Evolutionary conservation across 2,329 filamentous ascomycete genomes (phyloP).

Genomic region (Ustulina deusta): DNA sequence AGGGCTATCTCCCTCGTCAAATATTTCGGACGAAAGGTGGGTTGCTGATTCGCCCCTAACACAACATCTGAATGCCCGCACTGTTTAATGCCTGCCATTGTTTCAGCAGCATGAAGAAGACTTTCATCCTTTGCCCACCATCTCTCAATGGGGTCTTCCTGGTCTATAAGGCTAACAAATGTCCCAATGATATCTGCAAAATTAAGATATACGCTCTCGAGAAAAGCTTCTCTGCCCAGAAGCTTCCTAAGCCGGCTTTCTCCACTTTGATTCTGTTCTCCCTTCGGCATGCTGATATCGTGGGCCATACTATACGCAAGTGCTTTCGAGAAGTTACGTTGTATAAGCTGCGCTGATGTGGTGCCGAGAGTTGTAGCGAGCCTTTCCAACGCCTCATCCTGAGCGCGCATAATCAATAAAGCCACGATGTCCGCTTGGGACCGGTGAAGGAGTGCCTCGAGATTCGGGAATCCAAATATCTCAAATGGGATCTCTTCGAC

Average conservation of each 20-base stretch:
- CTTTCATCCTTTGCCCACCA: slow-evolving; percentile 70
- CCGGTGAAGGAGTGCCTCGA: slow-evolving; percentile 76
- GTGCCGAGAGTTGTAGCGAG: slow-evolving; percentile 70
- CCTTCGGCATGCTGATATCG: slow-evolving; percentile 68
- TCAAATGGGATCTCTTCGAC: slow-evolving; percentile 81
- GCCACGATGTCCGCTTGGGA: slow-evolving; percentile 82
- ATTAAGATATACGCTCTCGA: slow-evolving; percentile 71
- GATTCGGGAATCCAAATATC: slow-evolving; percentile 82
- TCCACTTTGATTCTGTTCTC: slow-evolving; percentile 62
- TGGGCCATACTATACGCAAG: slow-evolving; percentile 87
- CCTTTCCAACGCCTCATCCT: slow-evolving; percentile 70
- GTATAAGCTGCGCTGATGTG: slow-evolving; percentile 69
- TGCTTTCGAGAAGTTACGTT: slow-evolving; percentile 78
- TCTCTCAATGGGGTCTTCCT: slow-evolving; percentile 79
- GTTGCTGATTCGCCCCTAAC: slow-evolving; percentile 85
- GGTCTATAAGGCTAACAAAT: slow-evolving; percentile 81
- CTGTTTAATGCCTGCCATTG: slow-evolving; percentile 75
- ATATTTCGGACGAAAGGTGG: slow-evolving; percentile 83
- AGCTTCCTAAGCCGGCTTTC: slow-evolving; percentile 76
- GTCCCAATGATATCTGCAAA: slow-evolving; percentile 82
- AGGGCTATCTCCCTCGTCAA: slow-evolving; percentile 80
- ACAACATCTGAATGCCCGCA: slow-evolving; percentile 73
- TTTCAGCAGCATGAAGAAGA: slow-evolving; percentile 71
- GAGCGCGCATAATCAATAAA: slow-evolving; percentile 84
- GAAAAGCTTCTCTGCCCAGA: slow-evolving; percentile 75